phyloP scores from a whole-genome alignment of 2,329 filamentous ascomycete species.

The Colletotrichum sp. region DNA sequence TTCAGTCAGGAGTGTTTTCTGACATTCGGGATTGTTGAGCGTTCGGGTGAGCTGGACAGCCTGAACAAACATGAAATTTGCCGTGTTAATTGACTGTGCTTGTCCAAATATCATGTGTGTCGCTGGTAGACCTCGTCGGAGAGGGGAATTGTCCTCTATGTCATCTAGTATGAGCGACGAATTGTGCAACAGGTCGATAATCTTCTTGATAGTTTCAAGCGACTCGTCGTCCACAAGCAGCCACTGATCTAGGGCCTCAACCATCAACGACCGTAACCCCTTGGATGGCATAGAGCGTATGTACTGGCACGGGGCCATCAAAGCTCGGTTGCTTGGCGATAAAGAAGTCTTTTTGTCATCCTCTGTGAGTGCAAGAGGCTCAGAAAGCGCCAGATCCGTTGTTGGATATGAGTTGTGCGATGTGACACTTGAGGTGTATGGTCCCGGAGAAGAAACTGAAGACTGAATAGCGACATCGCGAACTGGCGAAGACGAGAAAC shows the following conservation, averaged over 20 bases:
- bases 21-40: constrained; percentile 20
- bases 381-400: neutral
- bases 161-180: constrained; percentile 35
- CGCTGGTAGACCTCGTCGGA: constrained; percentile 38
- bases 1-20: constrained; percentile 27
- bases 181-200: constrained; percentile 4
- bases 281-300: constrained; percentile 9
- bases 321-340: neutral
- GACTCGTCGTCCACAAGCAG: neutral
- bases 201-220: neutral
- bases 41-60: constrained; percentile 24
- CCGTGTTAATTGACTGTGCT: constrained; percentile 40
- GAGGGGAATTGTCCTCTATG: constrained; percentile 38
- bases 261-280: neutral
- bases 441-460: neutral
- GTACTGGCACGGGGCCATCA: neutral
- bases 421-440: neutral
- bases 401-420: neutral
- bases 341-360: neutral
- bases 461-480: neutral
- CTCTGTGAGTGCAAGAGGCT: neutral
- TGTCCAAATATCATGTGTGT: constrained; percentile 40
- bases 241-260: neutral
- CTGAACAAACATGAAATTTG: constrained; percentile 33
- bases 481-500: neutral